Conservation (phyloP, 83 land plant genomes). For the Diphasiastrum complanatum region DNA sequence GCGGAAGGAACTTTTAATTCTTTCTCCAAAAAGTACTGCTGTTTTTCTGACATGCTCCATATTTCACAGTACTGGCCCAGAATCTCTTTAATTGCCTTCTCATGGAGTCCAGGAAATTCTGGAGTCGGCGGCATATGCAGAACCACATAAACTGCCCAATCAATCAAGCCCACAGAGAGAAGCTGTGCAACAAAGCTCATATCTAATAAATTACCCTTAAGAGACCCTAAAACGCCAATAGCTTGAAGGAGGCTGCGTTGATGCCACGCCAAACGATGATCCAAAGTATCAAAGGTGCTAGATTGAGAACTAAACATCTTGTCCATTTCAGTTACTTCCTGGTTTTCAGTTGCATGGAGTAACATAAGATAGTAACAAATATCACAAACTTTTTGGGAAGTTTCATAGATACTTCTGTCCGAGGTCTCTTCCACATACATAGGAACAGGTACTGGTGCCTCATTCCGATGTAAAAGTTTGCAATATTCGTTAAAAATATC, state of each 20-base stretch:
- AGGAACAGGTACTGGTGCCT: conserved; percentile 78
- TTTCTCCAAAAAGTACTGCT: conserved; percentile 60
- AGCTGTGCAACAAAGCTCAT: conserved; percentile 85
- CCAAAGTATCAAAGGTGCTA: conserved; percentile 81
- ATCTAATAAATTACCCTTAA: conserved; percentile 62
- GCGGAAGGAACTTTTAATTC: conserved; percentile 71
- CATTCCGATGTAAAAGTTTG: conserved; percentile 52
- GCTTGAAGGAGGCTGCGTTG: conserved; percentile 72
- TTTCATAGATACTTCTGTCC: conserved; percentile 21
- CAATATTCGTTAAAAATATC: conserved; percentile 50
- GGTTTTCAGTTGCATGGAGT: conserved; percentile 61
- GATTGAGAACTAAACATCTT: conserved; percentile 82
- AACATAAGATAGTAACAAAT: conserved; percentile 85
- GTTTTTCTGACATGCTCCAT: conserved; percentile 63
- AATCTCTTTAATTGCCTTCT: conserved; percentile 70
- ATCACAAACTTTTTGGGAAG: conserved; percentile 39
- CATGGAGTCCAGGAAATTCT: conserved; percentile 63
- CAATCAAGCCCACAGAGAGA: conserved; percentile 64
- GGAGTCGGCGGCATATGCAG: conserved; percentile 67
- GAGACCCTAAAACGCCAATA: conserved; percentile 53
- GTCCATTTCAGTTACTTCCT: conserved; percentile 29
- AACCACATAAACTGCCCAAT: conserved; percentile 91
- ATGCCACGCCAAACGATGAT: conserved; percentile 95
- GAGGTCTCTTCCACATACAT: conserved; percentile 71
- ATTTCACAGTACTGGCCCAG: conserved; percentile 77